A percentile compares a stretch with the other conserved stretches of the same genome.
Conservation (phyloP, 495 filamentous ascomycete genomes). For the Jackrogersella multiformis region DNA sequence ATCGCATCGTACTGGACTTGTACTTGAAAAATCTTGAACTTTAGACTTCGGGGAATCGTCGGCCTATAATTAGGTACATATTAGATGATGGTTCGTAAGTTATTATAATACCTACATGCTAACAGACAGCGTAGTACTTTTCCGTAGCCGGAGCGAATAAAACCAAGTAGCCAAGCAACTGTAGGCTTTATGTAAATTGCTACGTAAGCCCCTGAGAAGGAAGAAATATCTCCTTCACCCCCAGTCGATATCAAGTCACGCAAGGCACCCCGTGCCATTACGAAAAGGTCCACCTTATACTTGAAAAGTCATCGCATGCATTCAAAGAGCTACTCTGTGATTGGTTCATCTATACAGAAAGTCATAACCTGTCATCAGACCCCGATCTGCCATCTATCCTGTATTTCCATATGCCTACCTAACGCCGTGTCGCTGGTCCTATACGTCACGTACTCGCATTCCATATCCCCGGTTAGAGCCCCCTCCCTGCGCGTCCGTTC, state of each 20-base stretch:
- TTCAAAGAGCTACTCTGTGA: conserved; percentile 1
- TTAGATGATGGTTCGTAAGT: no score
- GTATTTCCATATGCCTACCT: conserved; percentile 12
- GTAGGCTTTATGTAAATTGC: no score
- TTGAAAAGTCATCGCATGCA: not conserved
- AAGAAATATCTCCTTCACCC: not conserved
- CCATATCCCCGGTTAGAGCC: conserved; percentile 1
- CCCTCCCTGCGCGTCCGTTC: conserved; percentile 41
- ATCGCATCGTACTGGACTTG: no score
- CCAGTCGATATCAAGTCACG: not conserved
- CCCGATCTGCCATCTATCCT: conserved; percentile 13
- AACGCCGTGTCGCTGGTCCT: conserved; percentile 19
- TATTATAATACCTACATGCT: no score
- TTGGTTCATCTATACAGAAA: conserved; percentile 31
- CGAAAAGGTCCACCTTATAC: not conserved
- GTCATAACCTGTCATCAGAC: conserved; percentile 20
- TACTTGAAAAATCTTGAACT: no score
- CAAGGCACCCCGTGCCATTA: not conserved
- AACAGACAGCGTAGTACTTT: no score
- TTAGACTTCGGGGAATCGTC: no score
- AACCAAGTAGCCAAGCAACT: no score
- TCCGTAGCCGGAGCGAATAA: no score
- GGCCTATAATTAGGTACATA: no score
- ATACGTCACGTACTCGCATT: not conserved
- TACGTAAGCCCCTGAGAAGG: no score